phyloP scores from a whole-genome alignment of 148 eudicot genomes.

The Nepenthes gracilis region DNA sequence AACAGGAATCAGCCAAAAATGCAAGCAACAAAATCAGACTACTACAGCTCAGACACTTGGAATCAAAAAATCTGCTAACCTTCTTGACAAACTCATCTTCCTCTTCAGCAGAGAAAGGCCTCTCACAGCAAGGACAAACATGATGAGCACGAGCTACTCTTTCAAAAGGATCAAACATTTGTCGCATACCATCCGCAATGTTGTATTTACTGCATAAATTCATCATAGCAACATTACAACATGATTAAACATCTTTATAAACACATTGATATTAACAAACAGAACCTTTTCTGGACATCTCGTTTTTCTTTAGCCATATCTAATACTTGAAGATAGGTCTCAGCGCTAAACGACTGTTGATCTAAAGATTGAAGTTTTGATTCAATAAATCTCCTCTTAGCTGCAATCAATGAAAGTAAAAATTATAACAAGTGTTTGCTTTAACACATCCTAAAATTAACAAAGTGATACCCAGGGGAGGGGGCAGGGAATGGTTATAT shows the following conservation, averaged over 20 bases:
- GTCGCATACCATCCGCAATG: constrained; percentile 49
- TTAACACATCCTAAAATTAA: too few relatives aligned
- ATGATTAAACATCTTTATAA: neutral
- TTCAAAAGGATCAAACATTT: constrained; percentile 60
- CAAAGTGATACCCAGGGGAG: neutral
- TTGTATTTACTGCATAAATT: constrained; percentile 34
- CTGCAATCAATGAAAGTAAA: constrained; percentile 32
- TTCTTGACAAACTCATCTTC: constrained; percentile 78
- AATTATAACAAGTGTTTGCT: neutral
- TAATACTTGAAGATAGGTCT: constrained; percentile 48
- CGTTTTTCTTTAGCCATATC: constrained; percentile 46
- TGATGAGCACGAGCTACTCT: constrained; percentile 68
- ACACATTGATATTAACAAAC: constrained; percentile 4
- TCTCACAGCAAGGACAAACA: constrained; percentile 80
- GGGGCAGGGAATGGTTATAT: too few relatives aligned
- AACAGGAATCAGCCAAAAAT: neutral
- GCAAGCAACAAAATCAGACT: neutral
- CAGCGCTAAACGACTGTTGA: constrained; percentile 39
- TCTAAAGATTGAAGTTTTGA: constrained; percentile 62
- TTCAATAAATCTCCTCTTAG: constrained; percentile 62
- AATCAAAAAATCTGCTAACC: constrained; percentile 20
- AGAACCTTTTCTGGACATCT: constrained; percentile 62
- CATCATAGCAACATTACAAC: neutral
- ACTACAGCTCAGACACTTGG: neutral
- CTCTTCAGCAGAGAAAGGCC: constrained; percentile 84